Base-by-base conservation (phyloP, 768 basidiomycete genomes). In the Boletus rubescentipes region DNA sequence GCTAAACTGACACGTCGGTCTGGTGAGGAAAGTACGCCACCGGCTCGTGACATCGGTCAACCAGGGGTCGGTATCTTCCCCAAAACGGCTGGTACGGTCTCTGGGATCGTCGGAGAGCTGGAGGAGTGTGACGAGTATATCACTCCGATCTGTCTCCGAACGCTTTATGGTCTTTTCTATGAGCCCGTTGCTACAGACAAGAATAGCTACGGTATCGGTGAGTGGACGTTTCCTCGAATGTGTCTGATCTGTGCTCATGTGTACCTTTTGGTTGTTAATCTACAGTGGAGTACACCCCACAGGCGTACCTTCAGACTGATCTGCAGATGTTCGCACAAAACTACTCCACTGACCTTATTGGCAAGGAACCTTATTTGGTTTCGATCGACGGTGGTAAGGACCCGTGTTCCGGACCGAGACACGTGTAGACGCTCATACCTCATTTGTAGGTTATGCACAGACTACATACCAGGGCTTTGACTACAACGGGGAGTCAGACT, bases 311-410 rank as follows among this genome's bases (percentile, higher is more conserved):
- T 21, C 54, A 59, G 12, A 59, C 60, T 16, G 73, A 73, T 51
- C 36, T 72, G n/a, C 37, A 71, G 18, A 52, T 74, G 67, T 75
- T 73, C 36, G 70, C 71, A 4, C 49, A 9, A 37, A 61, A 57
- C 30, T 58, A 40, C 41, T 68, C 44, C 35, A 49, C 26, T 1
- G 62, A 62, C 26, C 60, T 67, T 4, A 31, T 60, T 26, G 71
- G 65, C 29, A 60, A 61, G 46, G 30, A 58, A 9, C 74, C 74
- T 9, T 40, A 49, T 23, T 21, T 74, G 41, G 62, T 67, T 21
- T 68, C 71, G 23, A 72, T 75, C 15, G 73, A 73, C 32, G 74
- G 74, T 15, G 73, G 72, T 73, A 54, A 48, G 54, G 12, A 12
- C 14, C 12, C 18, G 5, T 26, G 41, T 37, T 44, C 9, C 18